These are phyloP conservation scores for Arctostaphylos glauca DNA, from an alignment of 148 eudicot species.

Conservation along the genomic window DNA sequence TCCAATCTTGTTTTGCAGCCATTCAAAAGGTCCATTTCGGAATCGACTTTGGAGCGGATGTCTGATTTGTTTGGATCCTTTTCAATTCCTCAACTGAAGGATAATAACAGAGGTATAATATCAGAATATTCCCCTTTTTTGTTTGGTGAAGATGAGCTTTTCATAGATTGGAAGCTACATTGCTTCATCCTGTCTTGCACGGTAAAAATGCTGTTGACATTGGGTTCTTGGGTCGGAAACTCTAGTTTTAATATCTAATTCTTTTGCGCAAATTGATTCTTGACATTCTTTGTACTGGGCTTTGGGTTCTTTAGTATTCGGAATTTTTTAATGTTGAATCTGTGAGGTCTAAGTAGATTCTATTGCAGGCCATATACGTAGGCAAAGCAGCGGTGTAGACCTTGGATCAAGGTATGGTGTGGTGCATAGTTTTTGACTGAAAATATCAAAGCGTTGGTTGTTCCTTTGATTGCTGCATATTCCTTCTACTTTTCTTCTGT, in stretches of 20 bases:
- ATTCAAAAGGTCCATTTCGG: constrained; percentile 74
- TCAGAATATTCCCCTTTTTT: not conserved
- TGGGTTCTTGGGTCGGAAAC: not conserved
- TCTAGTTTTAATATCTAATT: not conserved
- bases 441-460: not conserved
- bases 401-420: constrained; percentile 53
- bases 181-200: not conserved
- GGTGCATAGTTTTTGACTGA: not conserved
- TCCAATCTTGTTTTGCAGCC: constrained; percentile 36
- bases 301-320: not conserved
- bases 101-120: constrained; percentile 57
- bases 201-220: not conserved
- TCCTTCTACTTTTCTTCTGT: constrained; percentile 9
- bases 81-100: constrained; percentile 52
- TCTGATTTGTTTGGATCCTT: constrained; percentile 70
- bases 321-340: not conserved
- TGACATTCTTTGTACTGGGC: not conserved
- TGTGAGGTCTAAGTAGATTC: not conserved
- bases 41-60: constrained; percentile 63
- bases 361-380: constrained; percentile 57
- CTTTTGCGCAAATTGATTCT: not conserved
- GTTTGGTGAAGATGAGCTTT: not conserved
- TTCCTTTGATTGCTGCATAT: not conserved
- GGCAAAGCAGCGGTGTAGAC: constrained; percentile 82
- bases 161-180: not conserved